These are phyloP conservation scores for Flaveria robusta DNA, from an alignment of 129 eudicot genomes.

Conservation along the genomic window DNA sequence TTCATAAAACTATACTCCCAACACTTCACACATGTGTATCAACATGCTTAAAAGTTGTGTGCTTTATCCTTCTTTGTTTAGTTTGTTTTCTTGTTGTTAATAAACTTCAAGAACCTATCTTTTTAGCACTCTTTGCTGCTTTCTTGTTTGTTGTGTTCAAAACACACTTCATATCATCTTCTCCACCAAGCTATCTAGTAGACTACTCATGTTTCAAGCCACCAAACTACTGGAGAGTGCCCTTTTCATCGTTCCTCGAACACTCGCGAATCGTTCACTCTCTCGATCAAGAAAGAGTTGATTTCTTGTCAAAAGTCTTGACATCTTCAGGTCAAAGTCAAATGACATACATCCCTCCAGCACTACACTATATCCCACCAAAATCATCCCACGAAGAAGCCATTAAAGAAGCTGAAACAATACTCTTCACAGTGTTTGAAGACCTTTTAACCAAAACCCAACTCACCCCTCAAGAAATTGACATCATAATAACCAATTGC, in stretches of 20 bases:
- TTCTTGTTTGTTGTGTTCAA: conserved; percentile 19
- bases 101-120: conserved; percentile 28
- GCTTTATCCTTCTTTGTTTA: conserved; percentile 31
- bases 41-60: conserved; percentile 12
- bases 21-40: no score
- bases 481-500: conserved; percentile 73
- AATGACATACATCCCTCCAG: conserved; percentile 57
- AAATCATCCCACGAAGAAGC: conserved; percentile 49
- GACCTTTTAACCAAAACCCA: conserved; percentile 59
- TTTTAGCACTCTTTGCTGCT: conserved; percentile 29
- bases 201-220: conserved; percentile 79
- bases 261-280: conserved; percentile 47
- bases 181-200: conserved; percentile 53
- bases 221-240: conserved; percentile 67
- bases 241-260: conserved; percentile 61
- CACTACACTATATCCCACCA: conserved; percentile 68
- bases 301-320: conserved; percentile 58
- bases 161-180: conserved; percentile 28
- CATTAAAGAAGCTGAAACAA: conserved; percentile 48
- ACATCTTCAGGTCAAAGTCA: conserved; percentile 66
- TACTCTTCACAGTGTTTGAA: conserved; percentile 61
- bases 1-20: conserved; percentile 5
- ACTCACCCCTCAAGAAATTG: conserved; percentile 47
- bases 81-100: conserved; percentile 29
- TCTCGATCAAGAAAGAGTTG: conserved; percentile 48